Evolutionary conservation across 202 grass and related monocot genomes (phyloP).

Genomic region (Dendrocalamus latiflorus): DNA sequence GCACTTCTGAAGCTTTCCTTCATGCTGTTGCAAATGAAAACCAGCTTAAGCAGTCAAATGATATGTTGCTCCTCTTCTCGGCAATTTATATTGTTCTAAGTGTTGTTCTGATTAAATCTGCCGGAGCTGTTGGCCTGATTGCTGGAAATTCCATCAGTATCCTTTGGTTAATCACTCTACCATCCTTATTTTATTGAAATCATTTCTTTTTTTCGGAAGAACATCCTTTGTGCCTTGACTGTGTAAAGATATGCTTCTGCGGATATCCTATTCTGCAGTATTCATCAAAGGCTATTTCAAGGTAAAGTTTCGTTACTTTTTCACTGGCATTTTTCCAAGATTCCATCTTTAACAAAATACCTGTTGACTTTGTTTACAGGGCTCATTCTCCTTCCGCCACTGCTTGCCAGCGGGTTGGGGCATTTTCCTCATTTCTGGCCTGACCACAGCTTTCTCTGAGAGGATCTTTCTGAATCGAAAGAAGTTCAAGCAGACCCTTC

Average conservation of each 20-base stretch:
- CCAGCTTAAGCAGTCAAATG: constrained; percentile 85
- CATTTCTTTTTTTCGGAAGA: not conserved
- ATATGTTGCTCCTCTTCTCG: constrained; percentile 81
- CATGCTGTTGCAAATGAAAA: constrained; percentile 89
- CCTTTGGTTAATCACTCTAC: constrained; percentile 45
- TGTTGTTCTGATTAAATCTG: constrained; percentile 64
- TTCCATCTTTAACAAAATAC: not conserved
- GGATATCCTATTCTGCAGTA: constrained; percentile 68
- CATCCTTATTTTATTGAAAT: constrained; percentile 23
- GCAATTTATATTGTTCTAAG: no score
- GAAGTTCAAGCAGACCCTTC: constrained; percentile 73
- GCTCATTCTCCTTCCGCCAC: constrained; percentile 61
- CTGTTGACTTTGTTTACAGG: constrained; percentile 37
- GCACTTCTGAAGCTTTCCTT: constrained; percentile 91
- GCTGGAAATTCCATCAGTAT: constrained; percentile 94
- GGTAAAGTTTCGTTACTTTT: constrained; percentile 41
- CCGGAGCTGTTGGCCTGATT: constrained; percentile 86
- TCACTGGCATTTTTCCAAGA: not conserved
- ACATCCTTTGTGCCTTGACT: constrained; percentile 47
- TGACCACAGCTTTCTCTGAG: constrained; percentile 69
- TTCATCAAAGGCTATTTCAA: constrained; percentile 94
- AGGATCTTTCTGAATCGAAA: constrained; percentile 58
- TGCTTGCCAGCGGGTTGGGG: constrained; percentile 82
- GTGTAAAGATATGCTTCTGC: constrained; percentile 76
- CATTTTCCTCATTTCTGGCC: constrained; percentile 68